Conservation (phyloP, 2,329 filamentous ascomycete species). For the Setomelanomma holmii region DNA sequence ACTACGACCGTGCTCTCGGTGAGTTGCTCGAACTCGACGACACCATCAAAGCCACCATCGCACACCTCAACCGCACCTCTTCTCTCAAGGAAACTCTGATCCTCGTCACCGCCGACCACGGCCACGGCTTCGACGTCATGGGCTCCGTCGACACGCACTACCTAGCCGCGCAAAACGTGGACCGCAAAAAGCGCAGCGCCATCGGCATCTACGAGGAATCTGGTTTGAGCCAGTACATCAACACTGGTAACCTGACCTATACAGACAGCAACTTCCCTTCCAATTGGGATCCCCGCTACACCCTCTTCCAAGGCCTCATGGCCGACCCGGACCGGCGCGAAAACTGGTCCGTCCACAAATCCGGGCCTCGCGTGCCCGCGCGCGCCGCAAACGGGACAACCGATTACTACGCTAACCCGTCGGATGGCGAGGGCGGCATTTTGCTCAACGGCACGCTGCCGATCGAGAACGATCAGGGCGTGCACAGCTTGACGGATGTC, state of each 20-base stretch:
- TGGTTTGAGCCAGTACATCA: constrained; percentile 77
- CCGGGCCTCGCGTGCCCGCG: constrained; percentile 69
- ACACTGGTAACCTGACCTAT: constrained; percentile 68
- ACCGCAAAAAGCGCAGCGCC: constrained; percentile 77
- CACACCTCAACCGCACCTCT: constrained; percentile 70
- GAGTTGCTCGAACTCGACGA: constrained; percentile 88
- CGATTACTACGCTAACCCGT: constrained; percentile 72
- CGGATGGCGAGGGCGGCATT: constrained; percentile 71
- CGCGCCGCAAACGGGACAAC: constrained; percentile 58
- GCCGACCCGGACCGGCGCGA: constrained; percentile 79
- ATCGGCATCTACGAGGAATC: constrained; percentile 77
- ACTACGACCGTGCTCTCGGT: constrained; percentile 85
- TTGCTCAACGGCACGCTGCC: constrained; percentile 78
- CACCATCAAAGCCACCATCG: constrained; percentile 77
- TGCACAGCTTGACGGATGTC: constrained; percentile 50
- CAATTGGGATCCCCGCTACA: constrained; percentile 86
- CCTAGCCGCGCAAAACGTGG: constrained; percentile 67
- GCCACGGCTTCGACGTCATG: constrained; percentile 88
- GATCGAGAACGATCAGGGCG: constrained; percentile 65
- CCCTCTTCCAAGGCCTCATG: constrained; percentile 74
- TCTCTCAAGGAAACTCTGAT: constrained; percentile 78
- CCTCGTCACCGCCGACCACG: constrained; percentile 85
- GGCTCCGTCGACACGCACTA: constrained; percentile 83
- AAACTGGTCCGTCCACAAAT: constrained; percentile 74
- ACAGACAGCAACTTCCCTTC: constrained; percentile 78